Evolutionary conservation across 305 asterid genomes (phyloP), one percentile per base, ranked within the genome.

Genomic region (Vinca major): DNA sequence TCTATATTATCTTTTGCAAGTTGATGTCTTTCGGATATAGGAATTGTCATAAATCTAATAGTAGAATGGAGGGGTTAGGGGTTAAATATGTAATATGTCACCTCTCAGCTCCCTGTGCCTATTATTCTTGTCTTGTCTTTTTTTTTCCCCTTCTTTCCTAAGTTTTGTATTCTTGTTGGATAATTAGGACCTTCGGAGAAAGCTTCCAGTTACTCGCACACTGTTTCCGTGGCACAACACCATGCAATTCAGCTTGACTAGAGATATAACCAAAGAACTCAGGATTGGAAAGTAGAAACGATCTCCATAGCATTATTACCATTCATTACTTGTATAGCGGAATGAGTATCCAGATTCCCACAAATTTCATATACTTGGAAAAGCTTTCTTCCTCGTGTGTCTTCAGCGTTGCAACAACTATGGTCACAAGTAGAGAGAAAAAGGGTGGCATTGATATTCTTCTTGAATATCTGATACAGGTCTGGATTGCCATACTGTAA

Each of bases 221-320:
- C 78, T 88, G 68, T 92, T 92, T 78, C 96, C 97, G 37, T 92
- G 98, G 98, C 97, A 92, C 67, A 90, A 88, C 78, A 82, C 96
- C 14, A 40, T 74, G 78, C 98, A 92, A 66, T 88, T 92, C 85
- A 90, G 88, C 86, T 84, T 92, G 73, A 87, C 91, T 17, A 88
- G 86, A 77, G 98, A 92, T 69, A 83, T 92, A 2, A 63, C 87
- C 73, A 79, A 90, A 77, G 88, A 92, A 74, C 88, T 83, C 81
- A 95, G 94, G 86, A 77, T 82, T 81, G 72, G 92, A 82, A 73
- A 82, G 66, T 79, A 85, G 88, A 69, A 47, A 37, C 33, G n/a
- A 12, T 21, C 67, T 48, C 12, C 68, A 39, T 14, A 62, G 20
- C 40, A 37, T 19, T 10, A 11, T 14, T 9, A 14, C 14, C 65